Percentiles rank a stretch among this genome's conserved stretches.
These are phyloP conservation scores for Spongiforma sp. DNA, from an alignment of 1,284 basidiomycete species.

Conservation along the genomic window DNA sequence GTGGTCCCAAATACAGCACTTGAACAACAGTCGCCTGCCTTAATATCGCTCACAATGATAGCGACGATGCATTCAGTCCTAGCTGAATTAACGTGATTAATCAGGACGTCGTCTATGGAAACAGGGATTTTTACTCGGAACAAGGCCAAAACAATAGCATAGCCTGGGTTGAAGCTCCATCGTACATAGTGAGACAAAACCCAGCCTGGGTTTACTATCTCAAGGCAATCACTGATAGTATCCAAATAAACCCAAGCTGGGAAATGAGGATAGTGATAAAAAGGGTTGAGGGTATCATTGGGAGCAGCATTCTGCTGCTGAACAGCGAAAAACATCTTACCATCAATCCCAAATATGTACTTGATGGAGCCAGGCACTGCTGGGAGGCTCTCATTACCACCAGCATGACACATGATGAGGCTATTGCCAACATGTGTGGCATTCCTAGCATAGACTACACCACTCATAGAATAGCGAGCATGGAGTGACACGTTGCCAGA, in stretches of 20 bases:
- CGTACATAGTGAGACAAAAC: neutral
- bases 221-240: neutral
- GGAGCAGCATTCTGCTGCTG: neutral
- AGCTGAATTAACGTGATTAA: neutral
- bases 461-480: neutral
- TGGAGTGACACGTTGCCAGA: neutral
- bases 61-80: neutral
- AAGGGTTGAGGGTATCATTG: neutral
- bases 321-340: constrained; percentile 7
- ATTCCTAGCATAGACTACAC: constrained; percentile 3
- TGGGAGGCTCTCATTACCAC: neutral
- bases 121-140: neutral
- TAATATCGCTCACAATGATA: neutral
- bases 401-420: constrained; percentile 6
- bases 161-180: neutral
- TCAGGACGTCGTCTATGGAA: neutral
- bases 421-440: constrained; percentile 8
- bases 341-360: constrained; percentile 9
- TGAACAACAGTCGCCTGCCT: neutral
- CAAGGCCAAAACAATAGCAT: neutral
- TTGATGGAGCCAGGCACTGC: constrained; percentile 9
- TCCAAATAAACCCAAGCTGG: neutral
- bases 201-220: neutral
- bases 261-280: neutral
- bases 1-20: neutral